Evolutionary conservation across 352 stramenopile genomes (phyloP).

Genomic region (Lagenidium giganteum): DNA sequence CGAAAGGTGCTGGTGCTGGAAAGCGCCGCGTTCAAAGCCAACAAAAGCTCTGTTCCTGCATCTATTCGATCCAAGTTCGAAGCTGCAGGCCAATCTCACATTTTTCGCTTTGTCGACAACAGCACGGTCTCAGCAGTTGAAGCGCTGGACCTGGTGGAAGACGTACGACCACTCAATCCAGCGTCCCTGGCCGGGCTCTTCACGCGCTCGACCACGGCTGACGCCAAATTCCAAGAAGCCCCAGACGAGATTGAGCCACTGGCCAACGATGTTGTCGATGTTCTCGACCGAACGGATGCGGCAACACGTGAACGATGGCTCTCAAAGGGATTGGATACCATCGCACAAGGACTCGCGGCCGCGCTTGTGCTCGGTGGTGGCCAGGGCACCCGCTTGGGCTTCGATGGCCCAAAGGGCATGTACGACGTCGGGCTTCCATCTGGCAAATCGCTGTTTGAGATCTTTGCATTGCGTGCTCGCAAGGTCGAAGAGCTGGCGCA

Average conservation of each 20-base stretch:
- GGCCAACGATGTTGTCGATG: conserved; percentile 33
- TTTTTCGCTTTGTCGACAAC: conserved; percentile 44
- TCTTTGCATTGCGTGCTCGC: conserved; percentile 86
- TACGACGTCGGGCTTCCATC: conserved; percentile 91
- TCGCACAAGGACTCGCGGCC: conserved; percentile 76
- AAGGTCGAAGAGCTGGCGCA: conserved; percentile 57
- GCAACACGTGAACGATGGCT: conserved; percentile 30
- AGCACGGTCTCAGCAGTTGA: conserved; percentile 25
- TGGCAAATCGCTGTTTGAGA: conserved; percentile 90
- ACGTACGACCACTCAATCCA: conserved; percentile 23
- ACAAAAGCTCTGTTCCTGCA: conserved; percentile 23
- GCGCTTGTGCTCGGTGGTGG: conserved; percentile 90
- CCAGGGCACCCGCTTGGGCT: conserved; percentile 94
- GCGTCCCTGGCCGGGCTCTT: conserved; percentile 29
- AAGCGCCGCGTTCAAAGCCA: conserved; percentile 15
- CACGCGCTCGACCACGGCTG: conserved; percentile 27
- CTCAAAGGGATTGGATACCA: conserved; percentile 55
- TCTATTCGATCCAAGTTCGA: conserved; percentile 27
- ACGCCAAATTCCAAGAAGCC: conserved; percentile 9
- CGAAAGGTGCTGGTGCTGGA: too few relatives aligned
- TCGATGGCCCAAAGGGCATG: conserved; percentile 92
- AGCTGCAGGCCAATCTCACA: conserved; percentile 29
- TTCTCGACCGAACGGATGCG: conserved; percentile 20
- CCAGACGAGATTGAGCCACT: conserved; percentile 29
- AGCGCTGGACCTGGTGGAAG: conserved; percentile 30